Evolutionary conservation across 2,329 filamentous ascomycete species (phyloP).

Genomic region (Penicillium expansum): DNA sequence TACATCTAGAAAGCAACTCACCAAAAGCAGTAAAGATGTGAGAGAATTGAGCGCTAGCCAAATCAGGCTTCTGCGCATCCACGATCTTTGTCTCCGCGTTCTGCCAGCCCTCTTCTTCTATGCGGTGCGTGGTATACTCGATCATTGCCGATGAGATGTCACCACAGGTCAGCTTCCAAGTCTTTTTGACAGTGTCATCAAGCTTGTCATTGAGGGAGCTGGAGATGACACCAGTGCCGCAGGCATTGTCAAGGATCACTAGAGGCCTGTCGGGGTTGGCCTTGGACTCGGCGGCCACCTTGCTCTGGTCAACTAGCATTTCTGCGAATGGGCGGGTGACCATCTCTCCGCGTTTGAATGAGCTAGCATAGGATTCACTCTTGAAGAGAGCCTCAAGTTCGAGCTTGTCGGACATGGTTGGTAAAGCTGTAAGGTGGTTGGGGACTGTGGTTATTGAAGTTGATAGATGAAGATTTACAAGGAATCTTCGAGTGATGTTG

Average conservation of each 20-base stretch:
- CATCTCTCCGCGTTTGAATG: constrained; percentile 32
- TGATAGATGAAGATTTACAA: not conserved
- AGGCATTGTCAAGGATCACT: constrained; percentile 53
- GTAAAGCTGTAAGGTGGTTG: not conserved
- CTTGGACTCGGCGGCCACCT: constrained; percentile 18
- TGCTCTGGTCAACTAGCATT: constrained; percentile 30
- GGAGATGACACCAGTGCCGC: constrained; percentile 53
- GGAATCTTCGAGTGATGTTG: not conserved
- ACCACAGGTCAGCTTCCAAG: constrained; percentile 51
- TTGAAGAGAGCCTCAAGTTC: constrained; percentile 13
- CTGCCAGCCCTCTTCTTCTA: constrained; percentile 46
- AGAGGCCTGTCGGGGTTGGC: constrained; percentile 21
- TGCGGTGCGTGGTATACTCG: constrained; percentile 40
- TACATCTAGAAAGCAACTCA: constrained; percentile 10
- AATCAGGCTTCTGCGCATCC: constrained; percentile 49
- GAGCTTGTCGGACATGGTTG: constrained; percentile 7
- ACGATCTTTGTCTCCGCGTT: constrained; percentile 45
- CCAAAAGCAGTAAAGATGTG: constrained; percentile 51
- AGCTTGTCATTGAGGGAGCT: constrained; percentile 46
- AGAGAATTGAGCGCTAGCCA: constrained; percentile 42
- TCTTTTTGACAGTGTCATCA: constrained; percentile 37
- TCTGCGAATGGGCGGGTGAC: constrained; percentile 32
- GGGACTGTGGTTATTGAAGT: not conserved
- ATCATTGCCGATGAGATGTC: constrained; percentile 50
- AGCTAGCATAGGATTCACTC: constrained; percentile 21